A percentile compares a stretch with the other conserved stretches of the same genome.
These are phyloP conservation scores for Alternaria metachromatica DNA, from an alignment of 2,329 filamentous ascomycete genomes.

Conservation along the genomic window DNA sequence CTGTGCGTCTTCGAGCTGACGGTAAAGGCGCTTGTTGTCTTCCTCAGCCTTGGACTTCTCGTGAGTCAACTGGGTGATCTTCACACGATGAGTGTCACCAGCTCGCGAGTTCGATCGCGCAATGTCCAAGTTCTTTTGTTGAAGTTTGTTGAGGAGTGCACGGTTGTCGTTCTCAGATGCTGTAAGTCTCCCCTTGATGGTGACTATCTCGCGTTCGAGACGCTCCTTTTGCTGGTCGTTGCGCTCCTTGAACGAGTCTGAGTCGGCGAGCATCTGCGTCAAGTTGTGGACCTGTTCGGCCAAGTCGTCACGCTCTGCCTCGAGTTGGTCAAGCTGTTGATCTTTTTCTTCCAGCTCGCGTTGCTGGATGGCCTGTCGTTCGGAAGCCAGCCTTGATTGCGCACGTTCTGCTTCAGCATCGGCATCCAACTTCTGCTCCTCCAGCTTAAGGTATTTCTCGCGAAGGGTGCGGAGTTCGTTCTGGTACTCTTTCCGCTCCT, in stretches of 20 bases:
- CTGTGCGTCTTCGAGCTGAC: slow-evolving; percentile 86
- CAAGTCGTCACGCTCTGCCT: slow-evolving; percentile 78
- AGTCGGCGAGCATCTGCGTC: slow-evolving; percentile 85
- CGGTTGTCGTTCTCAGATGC: slow-evolving; percentile 97
- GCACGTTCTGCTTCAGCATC: slow-evolving; percentile 81
- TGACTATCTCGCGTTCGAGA: slow-evolving; percentile 87
- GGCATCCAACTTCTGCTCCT: slow-evolving; percentile 83
- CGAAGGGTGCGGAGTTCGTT: slow-evolving; percentile 82
- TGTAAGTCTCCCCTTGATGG: slow-evolving; percentile 84
- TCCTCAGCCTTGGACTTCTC: slow-evolving; percentile 87
- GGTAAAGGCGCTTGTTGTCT: slow-evolving; percentile 78
- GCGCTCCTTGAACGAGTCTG: slow-evolving; percentile 85
- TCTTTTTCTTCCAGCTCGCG: slow-evolving; percentile 83
- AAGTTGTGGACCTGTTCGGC: slow-evolving; percentile 82
- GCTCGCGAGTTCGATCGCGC: slow-evolving; percentile 86
- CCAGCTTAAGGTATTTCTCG: slow-evolving; percentile 81
- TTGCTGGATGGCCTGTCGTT: slow-evolving; percentile 77
- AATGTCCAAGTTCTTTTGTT: slow-evolving; percentile 96
- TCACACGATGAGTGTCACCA: slow-evolving; percentile 80
- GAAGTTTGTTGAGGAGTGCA: slow-evolving; percentile 92
- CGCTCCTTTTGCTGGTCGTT: slow-evolving; percentile 95
- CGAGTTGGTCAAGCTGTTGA: slow-evolving; percentile 77
- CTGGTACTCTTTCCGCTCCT: slow-evolving; percentile 88
- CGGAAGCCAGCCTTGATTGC: slow-evolving; percentile 77
- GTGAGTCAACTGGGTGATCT: slow-evolving; percentile 76